Base-by-base conservation (phyloP, 441 rosid genomes). In the Macaranga tanarius region DNA sequence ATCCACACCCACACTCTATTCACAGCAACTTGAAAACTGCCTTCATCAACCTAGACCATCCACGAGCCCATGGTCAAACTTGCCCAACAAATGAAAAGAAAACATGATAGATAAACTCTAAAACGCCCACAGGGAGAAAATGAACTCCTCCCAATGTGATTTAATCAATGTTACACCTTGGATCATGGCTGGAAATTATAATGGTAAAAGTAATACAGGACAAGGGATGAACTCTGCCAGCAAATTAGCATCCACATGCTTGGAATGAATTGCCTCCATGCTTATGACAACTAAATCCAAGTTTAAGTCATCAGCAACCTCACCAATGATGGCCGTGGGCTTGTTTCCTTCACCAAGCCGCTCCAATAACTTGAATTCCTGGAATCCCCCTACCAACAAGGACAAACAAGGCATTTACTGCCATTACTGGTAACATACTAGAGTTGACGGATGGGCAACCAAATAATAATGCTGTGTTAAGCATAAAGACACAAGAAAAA, bases 181-280 rank as follows among this genome's bases (percentile, higher is more conserved):
- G 55, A 47, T 25, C 40, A 65, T 20, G 17, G 70, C 52, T 26
- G 20, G 19, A 31, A 28, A 71, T 77, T 67, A 94, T 68, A 94
- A 79, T 61, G 99, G 99, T 71, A 95, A 78, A 50, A 95, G 94
- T 5, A 95, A 82, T 78, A 95, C 93, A 1, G 97, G 94, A 79
- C 99, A 95, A 16, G 99, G 97, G 72, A 90, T 82, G 82, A 95
- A 92, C 85, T 92, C 99, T 25, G 92, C 99, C 3, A 90, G 87
- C 50, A 95, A 83, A 80, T 95, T 95, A 57, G 97, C 96, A 76
- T 95, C 97, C 11, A 95, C 92, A 74, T 88, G 90, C 88, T 95
- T 95, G 20, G 97, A 95, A 77, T 91, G 97, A 78, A 95, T 92
- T 67, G 99, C 94, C 66, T 92, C 97, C 99, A 92, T 92, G 85